phyloP scores from a whole-genome alignment of 2,329 filamentous ascomycete species.

The Bisporella sp. region DNA sequence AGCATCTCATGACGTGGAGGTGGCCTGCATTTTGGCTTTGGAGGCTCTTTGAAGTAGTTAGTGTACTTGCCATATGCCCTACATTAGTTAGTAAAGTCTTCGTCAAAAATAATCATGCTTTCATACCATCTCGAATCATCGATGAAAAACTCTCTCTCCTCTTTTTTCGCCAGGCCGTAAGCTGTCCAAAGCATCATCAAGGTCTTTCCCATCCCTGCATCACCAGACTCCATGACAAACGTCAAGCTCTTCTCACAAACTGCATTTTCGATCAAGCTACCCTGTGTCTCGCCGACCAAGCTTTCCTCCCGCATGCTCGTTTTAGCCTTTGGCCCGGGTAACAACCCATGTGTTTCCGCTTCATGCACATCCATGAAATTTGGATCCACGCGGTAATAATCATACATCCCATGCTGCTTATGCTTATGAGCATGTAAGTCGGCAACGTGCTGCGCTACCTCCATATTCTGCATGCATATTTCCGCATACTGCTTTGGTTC shows the following conservation, averaged over 20 bases:
- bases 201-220: slow-evolving; percentile 71
- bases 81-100: slow-evolving; percentile 7
- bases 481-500: slow-evolving; percentile 57
- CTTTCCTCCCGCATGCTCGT: slow-evolving; percentile 24
- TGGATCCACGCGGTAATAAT: slow-evolving; percentile 56
- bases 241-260: slow-evolving; percentile 68
- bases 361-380: slow-evolving; percentile 71
- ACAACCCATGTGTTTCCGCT: slow-evolving; percentile 57
- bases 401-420: slow-evolving; percentile 36
- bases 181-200: slow-evolving; percentile 78
- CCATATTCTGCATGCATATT: slow-evolving; percentile 60
- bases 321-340: slow-evolving; percentile 36
- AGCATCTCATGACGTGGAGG: slow-evolving; percentile 71
- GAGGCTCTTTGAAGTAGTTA: slow-evolving; percentile 63
- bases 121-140: slow-evolving; percentile 69
- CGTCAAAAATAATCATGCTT: background rate
- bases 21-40: slow-evolving; percentile 57
- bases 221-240: slow-evolving; percentile 65
- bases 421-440: slow-evolving; percentile 39
- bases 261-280: slow-evolving; percentile 38
- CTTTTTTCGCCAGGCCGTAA: slow-evolving; percentile 69
- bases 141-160: slow-evolving; percentile 73
- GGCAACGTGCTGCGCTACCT: slow-evolving; percentile 53
- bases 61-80: slow-evolving; percentile 70
- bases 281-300: slow-evolving; percentile 43